A percentile compares a stretch with the other conserved stretches of the same genome.
Conservation (phyloP, 2,329 filamentous ascomycete species). For the Fusarium temperatum region DNA sequence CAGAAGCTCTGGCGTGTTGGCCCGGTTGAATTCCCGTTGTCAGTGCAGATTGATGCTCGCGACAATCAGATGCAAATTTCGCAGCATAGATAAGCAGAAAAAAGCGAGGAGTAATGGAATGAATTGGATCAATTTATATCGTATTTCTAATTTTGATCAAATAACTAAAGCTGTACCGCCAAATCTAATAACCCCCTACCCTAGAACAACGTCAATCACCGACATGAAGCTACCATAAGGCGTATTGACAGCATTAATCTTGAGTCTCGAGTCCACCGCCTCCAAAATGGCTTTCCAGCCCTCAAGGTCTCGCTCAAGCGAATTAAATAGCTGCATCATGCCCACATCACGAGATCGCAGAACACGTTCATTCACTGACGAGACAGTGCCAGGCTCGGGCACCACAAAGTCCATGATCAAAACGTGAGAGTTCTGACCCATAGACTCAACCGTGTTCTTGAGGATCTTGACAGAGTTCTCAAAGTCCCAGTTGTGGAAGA, state of each 20-base stretch:
- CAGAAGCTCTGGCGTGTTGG: not conserved
- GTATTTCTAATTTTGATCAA: not conserved
- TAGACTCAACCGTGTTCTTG: not conserved
- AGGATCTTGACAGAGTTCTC: not conserved
- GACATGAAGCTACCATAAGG: not conserved
- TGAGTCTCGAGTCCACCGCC: not conserved
- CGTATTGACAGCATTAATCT: not conserved
- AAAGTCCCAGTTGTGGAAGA: conserved; percentile 1
- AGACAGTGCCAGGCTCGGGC: not conserved
- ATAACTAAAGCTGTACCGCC: no score
- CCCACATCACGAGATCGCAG: not conserved
- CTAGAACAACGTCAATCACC: not conserved
- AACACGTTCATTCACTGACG: not conserved
- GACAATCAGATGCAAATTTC: no score
- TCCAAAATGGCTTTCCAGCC: not conserved
- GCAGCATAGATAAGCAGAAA: no score
- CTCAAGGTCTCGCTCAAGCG: not conserved
- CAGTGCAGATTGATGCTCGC: no score
- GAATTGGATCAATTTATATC: not conserved
- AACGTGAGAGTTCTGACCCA: not conserved
- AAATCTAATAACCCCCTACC: not conserved
- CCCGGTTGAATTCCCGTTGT: no score
- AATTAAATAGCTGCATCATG: conserved; percentile 1
- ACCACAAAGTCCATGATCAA: not conserved
- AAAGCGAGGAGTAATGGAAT: no score